Percentiles rank a stretch among this genome's conserved stretches.
phyloP scores from a whole-genome alignment of 2,329 filamentous ascomycete genomes.

The Claviceps africana region DNA sequence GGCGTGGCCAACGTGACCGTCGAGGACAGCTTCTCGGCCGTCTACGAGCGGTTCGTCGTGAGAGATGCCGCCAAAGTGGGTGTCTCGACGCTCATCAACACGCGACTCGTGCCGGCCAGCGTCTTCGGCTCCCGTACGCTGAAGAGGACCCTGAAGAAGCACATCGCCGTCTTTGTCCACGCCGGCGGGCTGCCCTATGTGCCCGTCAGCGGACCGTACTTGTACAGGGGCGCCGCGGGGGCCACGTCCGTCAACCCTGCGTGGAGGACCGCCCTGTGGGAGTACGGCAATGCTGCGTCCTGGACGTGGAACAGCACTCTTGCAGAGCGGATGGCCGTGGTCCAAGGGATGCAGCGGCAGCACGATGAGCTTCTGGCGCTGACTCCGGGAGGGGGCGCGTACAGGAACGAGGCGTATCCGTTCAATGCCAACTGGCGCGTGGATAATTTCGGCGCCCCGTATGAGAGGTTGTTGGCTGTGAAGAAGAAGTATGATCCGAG shows the following conservation, averaged over 20 bases:
- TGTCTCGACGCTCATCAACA: slow-evolving; percentile 6
- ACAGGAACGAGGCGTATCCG: slow-evolving; percentile 17
- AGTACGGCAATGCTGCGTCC: slow-evolving; percentile 4
- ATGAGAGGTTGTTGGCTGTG: slow-evolving; percentile 22
- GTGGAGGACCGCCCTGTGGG: slow-evolving; percentile 10
- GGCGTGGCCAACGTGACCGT: slow-evolving; percentile 5
- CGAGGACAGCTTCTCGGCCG: slow-evolving; percentile 4
- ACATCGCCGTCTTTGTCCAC: slow-evolving; percentile 5
- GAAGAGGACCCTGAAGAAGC: slow-evolving; percentile 1
- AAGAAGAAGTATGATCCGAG: slow-evolving; percentile 19
- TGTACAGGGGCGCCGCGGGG: neutral
- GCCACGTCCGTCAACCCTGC: slow-evolving; percentile 7
- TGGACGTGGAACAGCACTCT: slow-evolving; percentile 9
- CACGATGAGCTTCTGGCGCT: slow-evolving; percentile 5
- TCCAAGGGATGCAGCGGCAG: slow-evolving; percentile 10
- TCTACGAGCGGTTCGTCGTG: slow-evolving; percentile 7
- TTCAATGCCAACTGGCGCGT: slow-evolving; percentile 14
- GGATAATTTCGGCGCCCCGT: slow-evolving; percentile 14
- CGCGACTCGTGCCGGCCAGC: slow-evolving; percentile 4
- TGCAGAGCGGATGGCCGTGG: slow-evolving; percentile 1
- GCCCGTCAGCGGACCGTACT: slow-evolving; percentile 6
- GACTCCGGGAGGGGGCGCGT: slow-evolving; percentile 11
- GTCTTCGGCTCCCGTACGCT: slow-evolving; percentile 3
- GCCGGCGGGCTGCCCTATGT: slow-evolving; percentile 7
- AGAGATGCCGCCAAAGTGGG: slow-evolving; percentile 6